Base-by-base conservation (phyloP, 345 rosid species). In the Arabidopsis suecica region DNA sequence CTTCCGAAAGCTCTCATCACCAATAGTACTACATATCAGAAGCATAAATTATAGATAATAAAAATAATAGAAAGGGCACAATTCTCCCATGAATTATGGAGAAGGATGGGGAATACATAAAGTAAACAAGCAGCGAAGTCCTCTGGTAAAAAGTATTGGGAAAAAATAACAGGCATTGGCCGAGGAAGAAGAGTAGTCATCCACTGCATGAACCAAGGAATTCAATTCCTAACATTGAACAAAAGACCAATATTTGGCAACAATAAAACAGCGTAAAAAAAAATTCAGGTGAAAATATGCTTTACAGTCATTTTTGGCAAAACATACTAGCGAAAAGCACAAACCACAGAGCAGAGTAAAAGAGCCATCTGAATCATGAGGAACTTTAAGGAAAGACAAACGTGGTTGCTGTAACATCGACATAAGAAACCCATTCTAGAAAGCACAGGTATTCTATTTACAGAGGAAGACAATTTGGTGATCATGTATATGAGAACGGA, bases 1-100 rank as follows among this genome's bases (percentile, higher is more conserved):
- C 83, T 68, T 81, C 74, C 92, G 83, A 58, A 86, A 71, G 81
- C 78, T 82, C 80, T 91, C 97, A 23, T 94, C 96, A 54, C 86
- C 86, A 37, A 91, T 83, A 36, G 87, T 72, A 83, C 98, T 94
- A 66, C 79, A 84, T 13, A 68, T 34, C 36, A 58, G 20, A 70
- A 23, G 47, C 59, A 74, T 10, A 50, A 32, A 59, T 23, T 49
- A 65, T 3, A 34, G 47, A 42, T 45, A 58, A 36, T 73, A 49
- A 66, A 30, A 41, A 41, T 41, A 36, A 11, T 25, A 63, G 12
- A 57, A 23, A 59, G 16, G 42, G 25, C 56, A 68, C 34, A 32
- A 14, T 23, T 40, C 16, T 32, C 10, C 75, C 28, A 50, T 36
- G 64, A 65, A 16, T 41, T 14, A 50, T 8, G 54, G 36, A 42